Base-by-base conservation (phyloP, 768 basidiomycete species). In the Pluteus cervinus region DNA sequence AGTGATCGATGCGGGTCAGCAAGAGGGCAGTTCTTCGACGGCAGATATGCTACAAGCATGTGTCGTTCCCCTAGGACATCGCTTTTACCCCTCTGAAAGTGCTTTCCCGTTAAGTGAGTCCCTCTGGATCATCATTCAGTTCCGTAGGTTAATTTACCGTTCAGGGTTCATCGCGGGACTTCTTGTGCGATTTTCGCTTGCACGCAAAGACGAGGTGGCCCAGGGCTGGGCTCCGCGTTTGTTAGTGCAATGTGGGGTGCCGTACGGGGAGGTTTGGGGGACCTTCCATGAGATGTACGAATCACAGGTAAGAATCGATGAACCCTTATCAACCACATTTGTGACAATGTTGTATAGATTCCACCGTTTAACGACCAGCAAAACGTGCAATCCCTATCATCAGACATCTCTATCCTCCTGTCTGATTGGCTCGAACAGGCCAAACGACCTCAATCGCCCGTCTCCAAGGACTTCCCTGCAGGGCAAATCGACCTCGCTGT, bases 81-180 rank as follows among this genome's bases (percentile, higher is more conserved):
- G 87, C 15, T 94, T 93, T 56, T 90, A 86, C 54, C 89, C 92
- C 0, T 94, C 91, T 2, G 88, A 91, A 44, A 80, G 79, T 41
- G 86, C 90, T 7, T 92, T 94, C 60, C 91, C 91, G 12, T 64
- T 92, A 20, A 76, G 91, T 92, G 50, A 54, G 87, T 58, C 21
- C 15, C 33, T 36, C 36, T 35, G n/a, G 23, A 32, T 3, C 14
- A 12, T 22, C 35, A 33, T 15, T 44, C 32, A 18, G 38, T 23
- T 17, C 21, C 29, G 16, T 41, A 4, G 31, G 12, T 26, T 15
- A 44, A 25, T 18, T 23, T 22, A 40, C n/a, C n/a, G 26, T 42
- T 4, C 49, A 96, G 94, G 81, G 44, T 75, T 83, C 43, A 65
- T 97, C 42, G 70, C 87, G 2, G 75, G 75, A 2, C 65, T 90